Evolutionary conservation across 1,284 basidiomycete species (phyloP), one percentile per base, ranked within the genome.

Genomic region (Phlebopus sp.): DNA sequence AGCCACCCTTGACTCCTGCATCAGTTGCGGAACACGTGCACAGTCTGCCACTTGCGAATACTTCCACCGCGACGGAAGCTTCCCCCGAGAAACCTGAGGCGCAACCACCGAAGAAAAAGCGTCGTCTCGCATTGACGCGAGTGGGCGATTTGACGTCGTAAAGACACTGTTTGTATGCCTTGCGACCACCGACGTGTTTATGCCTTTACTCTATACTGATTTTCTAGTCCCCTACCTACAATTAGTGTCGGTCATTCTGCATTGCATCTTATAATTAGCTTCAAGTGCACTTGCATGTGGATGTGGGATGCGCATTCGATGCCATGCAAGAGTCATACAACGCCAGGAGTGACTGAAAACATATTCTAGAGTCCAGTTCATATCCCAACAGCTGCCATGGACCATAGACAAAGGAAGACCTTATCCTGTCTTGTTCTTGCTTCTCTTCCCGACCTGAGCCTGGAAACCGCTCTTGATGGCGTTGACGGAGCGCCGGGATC

Each of bases 401-500:
- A 15, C 15, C 17, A 21, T 14, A 44, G 30, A 25, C n/a, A 50
- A 31, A 15, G 14, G 21, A 40, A n/a, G 14, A 29, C 18, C 11
- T 50, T 40, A 66, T 17, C 64, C 61, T 18, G 54, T 62, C 19
- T 66, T 62, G 45, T 82, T 84, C 69, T 82, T 85, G 69, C 83
- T 87, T 62, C 86, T 76, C 75, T 81, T 88, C 46, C 94, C 93
- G 54, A 97, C 90, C 69, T 97, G 94, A 46, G 96, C 96, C 73
- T 96, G 91, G 86, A 92, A 99, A 76, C 96, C 96, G 56, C 90
- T 92, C 85, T 98, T 98, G 85, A 99, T 97, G 35, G 94, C 78
- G 57, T 90, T 89, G 60, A 99, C 96, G 55, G 92, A 96, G 44
- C 96, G 84, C 61, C 90, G 78, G 54, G 88, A 93, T 7, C 93